Conservation (phyloP, 2,329 filamentous ascomycete genomes). For the Verticillium nonalfalfae region DNA sequence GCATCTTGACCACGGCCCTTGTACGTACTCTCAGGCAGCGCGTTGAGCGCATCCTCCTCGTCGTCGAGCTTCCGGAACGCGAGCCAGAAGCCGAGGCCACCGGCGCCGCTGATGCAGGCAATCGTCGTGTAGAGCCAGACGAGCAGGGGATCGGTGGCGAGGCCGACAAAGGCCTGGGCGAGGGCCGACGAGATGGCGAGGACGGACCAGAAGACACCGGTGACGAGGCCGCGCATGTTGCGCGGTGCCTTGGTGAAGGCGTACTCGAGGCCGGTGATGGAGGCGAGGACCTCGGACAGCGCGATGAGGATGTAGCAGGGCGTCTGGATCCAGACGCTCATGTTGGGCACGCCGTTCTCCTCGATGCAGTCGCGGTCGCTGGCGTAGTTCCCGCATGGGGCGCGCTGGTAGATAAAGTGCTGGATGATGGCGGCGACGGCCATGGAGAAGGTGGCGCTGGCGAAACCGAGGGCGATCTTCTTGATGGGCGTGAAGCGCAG, state of each 20-base stretch:
- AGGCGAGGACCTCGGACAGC: slow-evolving; percentile 20
- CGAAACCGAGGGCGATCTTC: slow-evolving; percentile 41
- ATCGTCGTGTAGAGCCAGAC: slow-evolving; percentile 58
- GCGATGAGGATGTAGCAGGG: slow-evolving; percentile 22
- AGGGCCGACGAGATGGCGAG: slow-evolving; percentile 52
- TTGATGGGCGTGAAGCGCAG: slow-evolving; percentile 58
- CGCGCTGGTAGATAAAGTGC: slow-evolving; percentile 45
- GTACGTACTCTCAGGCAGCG: slow-evolving; percentile 27
- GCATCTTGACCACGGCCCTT: background rate
- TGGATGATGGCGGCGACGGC: slow-evolving; percentile 27
- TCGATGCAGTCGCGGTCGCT: slow-evolving; percentile 34
- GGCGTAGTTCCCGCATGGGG: slow-evolving; percentile 40
- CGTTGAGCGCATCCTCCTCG: slow-evolving; percentile 57
- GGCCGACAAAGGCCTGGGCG: slow-evolving; percentile 34
- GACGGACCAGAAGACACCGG: slow-evolving; percentile 49
- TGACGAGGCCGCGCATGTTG: slow-evolving; percentile 57
- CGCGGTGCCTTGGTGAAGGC: slow-evolving; percentile 58
- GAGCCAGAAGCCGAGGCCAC: slow-evolving; percentile 54
- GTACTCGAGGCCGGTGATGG: slow-evolving; percentile 47
- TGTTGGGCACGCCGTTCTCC: slow-evolving; percentile 23
- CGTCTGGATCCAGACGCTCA: slow-evolving; percentile 49
- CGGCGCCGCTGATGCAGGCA: slow-evolving; percentile 50
- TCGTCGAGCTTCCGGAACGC: slow-evolving; percentile 49
- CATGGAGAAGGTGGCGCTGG: slow-evolving; percentile 19
- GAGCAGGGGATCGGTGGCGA: slow-evolving; percentile 44